Percentiles rank a stretch among this genome's conserved stretches.
Conservation (phyloP, 352 stramenopile species). For the Phytophthora chlamydospora region DNA sequence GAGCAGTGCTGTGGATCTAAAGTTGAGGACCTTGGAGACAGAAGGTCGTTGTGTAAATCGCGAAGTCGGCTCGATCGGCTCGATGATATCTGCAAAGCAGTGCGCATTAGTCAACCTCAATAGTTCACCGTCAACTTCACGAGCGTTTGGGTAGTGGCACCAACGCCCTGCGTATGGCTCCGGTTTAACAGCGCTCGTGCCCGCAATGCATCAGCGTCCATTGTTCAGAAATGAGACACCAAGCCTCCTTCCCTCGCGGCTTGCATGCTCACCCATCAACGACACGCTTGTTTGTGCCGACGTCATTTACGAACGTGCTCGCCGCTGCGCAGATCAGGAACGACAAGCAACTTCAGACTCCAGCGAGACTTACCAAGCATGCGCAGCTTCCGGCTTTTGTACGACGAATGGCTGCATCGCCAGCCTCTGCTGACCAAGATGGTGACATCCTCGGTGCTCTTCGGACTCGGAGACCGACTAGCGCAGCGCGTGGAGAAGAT, state of each 20-base stretch:
- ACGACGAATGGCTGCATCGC: slow-evolving; percentile 48
- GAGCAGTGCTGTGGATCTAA: too few relatives aligned
- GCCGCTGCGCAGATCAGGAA: background rate
- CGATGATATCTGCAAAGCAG: too few relatives aligned
- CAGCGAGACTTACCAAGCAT: slow-evolving; percentile 16
- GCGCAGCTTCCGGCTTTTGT: slow-evolving; percentile 45
- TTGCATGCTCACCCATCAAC: slow-evolving; percentile 18
- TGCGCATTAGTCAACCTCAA: too few relatives aligned
- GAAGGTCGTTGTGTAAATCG: too few relatives aligned
- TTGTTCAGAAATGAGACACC: slow-evolving; percentile 17
- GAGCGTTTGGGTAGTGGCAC: too few relatives aligned
- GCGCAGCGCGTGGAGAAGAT: slow-evolving; percentile 37
- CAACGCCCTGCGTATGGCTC: too few relatives aligned
- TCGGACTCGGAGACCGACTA: slow-evolving; percentile 55
- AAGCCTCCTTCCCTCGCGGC: background rate
- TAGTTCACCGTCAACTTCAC: too few relatives aligned
- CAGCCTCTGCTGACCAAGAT: slow-evolving; percentile 64
- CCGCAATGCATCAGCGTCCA: background rate
- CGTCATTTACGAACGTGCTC: slow-evolving; percentile 15
- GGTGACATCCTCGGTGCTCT: slow-evolving; percentile 58
- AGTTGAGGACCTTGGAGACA: too few relatives aligned
- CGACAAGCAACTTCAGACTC: too few relatives aligned
- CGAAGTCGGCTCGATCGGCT: too few relatives aligned
- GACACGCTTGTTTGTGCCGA: slow-evolving; percentile 8
- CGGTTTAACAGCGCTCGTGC: background rate